phyloP scores from a whole-genome alignment of 108 stramenopile genomes.

The Thalassiosira profunda region DNA sequence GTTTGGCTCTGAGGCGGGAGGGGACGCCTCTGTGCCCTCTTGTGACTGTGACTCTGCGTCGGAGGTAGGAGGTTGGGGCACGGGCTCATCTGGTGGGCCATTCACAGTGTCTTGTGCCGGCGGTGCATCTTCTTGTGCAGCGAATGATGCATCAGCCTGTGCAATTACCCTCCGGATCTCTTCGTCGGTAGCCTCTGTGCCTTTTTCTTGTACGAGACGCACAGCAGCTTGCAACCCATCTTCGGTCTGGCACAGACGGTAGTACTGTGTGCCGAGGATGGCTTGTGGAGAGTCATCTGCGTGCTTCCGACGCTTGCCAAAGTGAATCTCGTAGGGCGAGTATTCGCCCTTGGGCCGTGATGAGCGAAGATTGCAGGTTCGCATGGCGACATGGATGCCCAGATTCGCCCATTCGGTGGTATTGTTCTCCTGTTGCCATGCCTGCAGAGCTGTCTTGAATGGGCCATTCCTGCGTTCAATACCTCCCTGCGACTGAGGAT shows the following conservation, averaged over 20 bases:
- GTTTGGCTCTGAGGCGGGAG: no score
- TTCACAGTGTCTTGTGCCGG: no score
- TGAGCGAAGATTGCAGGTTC: background rate
- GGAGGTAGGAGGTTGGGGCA: no score
- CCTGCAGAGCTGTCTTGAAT: conserved; percentile 8
- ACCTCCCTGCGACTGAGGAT: conserved; percentile 10
- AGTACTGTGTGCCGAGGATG: no score
- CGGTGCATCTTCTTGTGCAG: no score
- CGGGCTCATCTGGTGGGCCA: no score
- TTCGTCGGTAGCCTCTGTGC: background rate
- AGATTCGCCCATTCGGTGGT: background rate
- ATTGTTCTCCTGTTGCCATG: conserved; percentile 7
- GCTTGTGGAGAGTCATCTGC: no score
- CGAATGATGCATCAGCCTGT: no score
- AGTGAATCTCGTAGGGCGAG: conserved; percentile 3
- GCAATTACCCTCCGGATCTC: no score
- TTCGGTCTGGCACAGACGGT: background rate
- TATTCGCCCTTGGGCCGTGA: background rate
- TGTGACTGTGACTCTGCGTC: no score
- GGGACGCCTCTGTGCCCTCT: no score
- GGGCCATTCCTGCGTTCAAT: conserved; percentile 10
- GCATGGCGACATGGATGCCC: conserved; percentile 1
- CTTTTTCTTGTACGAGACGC: background rate
- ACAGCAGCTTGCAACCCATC: background rate
- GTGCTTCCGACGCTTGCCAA: conserved; percentile 3